These are phyloP conservation scores for Helminthosporium solani DNA, from an alignment of 2,329 filamentous ascomycete species.

Conservation along the genomic window DNA sequence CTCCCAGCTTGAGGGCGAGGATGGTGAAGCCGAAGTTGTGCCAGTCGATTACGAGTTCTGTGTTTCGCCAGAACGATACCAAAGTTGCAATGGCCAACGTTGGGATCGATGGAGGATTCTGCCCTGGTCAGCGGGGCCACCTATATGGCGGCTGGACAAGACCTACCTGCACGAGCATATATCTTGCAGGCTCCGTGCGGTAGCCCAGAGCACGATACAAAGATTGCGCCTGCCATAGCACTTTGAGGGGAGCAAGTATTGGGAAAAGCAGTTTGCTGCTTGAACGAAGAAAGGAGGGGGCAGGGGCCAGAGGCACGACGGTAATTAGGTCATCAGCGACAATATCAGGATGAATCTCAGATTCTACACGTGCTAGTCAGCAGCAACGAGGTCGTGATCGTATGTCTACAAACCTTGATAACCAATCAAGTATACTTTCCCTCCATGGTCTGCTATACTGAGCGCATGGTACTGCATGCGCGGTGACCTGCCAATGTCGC, in stretches of 20 bases:
- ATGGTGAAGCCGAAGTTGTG: slow-evolving; percentile 99
- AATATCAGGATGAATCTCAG: slow-evolving; percentile 76
- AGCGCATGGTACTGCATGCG: slow-evolving; percentile 98
- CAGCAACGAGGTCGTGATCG: background rate
- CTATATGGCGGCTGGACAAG: background rate
- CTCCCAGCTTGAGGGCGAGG: slow-evolving; percentile 66
- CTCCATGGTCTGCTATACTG: slow-evolving; percentile 81
- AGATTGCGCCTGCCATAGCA: slow-evolving; percentile 74
- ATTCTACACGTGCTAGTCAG: slow-evolving; percentile 56
- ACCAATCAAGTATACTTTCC: slow-evolving; percentile 79
- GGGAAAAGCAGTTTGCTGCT: slow-evolving; percentile 74
- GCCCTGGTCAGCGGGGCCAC: slow-evolving; percentile 13
- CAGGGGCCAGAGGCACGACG: slow-evolving; percentile 67
- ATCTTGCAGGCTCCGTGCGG: slow-evolving; percentile 69
- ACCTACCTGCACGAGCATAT: slow-evolving; percentile 76
- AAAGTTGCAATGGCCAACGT: slow-evolving; percentile 75
- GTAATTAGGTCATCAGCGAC: slow-evolving; percentile 66
- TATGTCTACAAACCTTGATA: slow-evolving; percentile 65
- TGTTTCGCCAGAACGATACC: slow-evolving; percentile 74
- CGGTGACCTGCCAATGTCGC: slow-evolving; percentile 92
- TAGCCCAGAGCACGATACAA: slow-evolving; percentile 75
- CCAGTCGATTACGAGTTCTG: slow-evolving; percentile 89
- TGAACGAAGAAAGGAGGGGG: slow-evolving; percentile 66
- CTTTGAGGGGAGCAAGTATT: slow-evolving; percentile 77
- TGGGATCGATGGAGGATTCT: slow-evolving; percentile 95